Evolutionary conservation across 1,139 yeast genomes (phyloP), one percentile per base, ranked within the genome.

Genomic region (Kazachstania sp.): DNA sequence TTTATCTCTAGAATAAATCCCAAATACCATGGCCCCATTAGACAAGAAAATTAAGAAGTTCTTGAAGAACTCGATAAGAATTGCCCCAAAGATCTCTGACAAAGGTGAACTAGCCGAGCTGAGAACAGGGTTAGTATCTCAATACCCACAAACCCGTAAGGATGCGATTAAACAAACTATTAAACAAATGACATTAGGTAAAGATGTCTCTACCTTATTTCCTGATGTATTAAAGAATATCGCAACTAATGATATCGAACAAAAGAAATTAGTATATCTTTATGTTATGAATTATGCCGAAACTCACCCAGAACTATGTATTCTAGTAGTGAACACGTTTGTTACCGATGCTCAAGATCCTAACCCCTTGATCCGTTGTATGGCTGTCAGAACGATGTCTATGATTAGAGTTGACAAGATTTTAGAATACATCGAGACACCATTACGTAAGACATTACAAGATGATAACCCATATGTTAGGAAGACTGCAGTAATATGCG

Each of bases 131-230:
- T 75, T 94, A 49, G 97, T 92, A 4, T 87, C 97, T 13, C 97
- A 87, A 67, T 94, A 87, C 67, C 95, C 96, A 39, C 83, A 79
- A 57, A 97, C 94, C 57, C 73, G 96, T 51, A 94, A 92, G 65
- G 98, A 94, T 66, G 95, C 98, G 28, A 94, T 94, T 56, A 95
- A 90, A 68, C 75, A 96, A 49, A 95, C 95, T 23, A 94, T 94
- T 61, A 95, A 94, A 50, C 97, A 97, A 51, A 94, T 94, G 99
- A 94, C 98, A 0, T 79, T 90, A 31, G 98, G 98, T n/a, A 94
- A 94, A 64, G 98, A 94, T 67, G 97, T 94, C 29, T 86, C 95
- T 12, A 80, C 95, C 1, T 73, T 94, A 51, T 94, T 94, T 58
- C 98, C 99, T 1, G 97, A 94, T 65, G 95, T 94, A 32, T 72